Percentiles rank a stretch among this genome's conserved stretches.
Evolutionary conservation across 2,329 filamentous ascomycete genomes (phyloP).

Genomic region (Amesomyces nigricolor): DNA sequence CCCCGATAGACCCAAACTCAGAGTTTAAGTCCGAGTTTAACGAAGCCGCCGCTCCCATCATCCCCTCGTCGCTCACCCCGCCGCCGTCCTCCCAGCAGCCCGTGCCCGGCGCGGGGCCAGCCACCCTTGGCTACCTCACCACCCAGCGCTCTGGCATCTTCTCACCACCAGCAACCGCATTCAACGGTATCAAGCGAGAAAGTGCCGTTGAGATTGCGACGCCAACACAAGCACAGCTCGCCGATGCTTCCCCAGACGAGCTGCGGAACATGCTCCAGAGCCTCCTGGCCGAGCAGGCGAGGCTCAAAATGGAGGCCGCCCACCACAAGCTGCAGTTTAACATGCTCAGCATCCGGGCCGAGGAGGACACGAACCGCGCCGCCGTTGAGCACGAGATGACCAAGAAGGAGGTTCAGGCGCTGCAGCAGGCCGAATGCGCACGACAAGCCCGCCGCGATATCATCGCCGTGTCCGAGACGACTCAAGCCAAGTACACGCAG

Average conservation of each 20-base stretch:
- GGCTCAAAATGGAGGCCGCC: constrained; percentile 72
- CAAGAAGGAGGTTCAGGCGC: constrained; percentile 78
- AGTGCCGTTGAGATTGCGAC: constrained; percentile 38
- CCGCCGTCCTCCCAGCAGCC: constrained; percentile 50
- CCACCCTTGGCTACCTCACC: constrained; percentile 31
- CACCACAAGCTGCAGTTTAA: constrained; percentile 90
- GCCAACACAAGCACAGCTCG: constrained; percentile 46
- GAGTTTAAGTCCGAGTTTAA: constrained; percentile 48
- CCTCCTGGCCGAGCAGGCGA: constrained; percentile 51
- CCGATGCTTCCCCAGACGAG: constrained; percentile 49
- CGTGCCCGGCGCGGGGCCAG: constrained; percentile 25
- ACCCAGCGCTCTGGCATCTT: constrained; percentile 46
- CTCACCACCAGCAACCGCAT: constrained; percentile 49
- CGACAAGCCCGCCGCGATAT: constrained; percentile 54
- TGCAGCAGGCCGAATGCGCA: constrained; percentile 68
- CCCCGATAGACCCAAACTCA: constrained; percentile 44
- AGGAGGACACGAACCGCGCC: constrained; percentile 78
- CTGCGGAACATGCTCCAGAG: constrained; percentile 52
- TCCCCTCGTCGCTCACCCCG: constrained; percentile 54
- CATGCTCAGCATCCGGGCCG: constrained; percentile 75
- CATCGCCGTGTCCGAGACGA: constrained; percentile 46
- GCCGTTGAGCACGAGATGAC: constrained; percentile 89
- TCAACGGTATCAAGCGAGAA: constrained; percentile 32
- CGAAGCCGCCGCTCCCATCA: constrained; percentile 45
- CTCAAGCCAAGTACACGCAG: constrained; percentile 52